These are phyloP conservation scores for Allodekkera sacchari DNA, from an alignment of 805 yeast species.

Conservation along the genomic window DNA sequence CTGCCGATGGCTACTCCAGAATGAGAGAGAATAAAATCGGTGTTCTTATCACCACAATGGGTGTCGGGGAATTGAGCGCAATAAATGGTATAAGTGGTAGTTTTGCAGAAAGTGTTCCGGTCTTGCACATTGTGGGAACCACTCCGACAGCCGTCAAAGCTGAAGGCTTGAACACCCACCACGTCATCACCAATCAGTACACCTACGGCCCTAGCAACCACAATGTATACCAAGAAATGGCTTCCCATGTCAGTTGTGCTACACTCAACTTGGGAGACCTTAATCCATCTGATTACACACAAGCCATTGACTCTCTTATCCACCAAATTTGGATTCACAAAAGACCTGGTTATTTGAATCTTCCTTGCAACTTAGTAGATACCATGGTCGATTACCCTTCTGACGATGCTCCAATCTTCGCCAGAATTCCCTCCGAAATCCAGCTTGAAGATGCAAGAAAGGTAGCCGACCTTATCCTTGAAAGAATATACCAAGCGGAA, in stretches of 20 bases:
- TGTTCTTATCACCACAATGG: constrained; percentile 64
- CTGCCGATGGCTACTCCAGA: constrained; percentile 85
- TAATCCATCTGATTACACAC: constrained; percentile 39
- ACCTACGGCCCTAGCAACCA: constrained; percentile 49
- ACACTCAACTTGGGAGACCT: constrained; percentile 40
- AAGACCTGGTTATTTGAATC: constrained; percentile 75
- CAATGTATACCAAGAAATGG: constrained; percentile 55
- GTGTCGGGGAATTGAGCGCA: constrained; percentile 86
- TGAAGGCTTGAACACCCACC: constrained; percentile 38
- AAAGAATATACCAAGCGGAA: constrained; percentile 40
- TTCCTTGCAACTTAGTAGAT: constrained; percentile 66
- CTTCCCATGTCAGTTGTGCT: constrained; percentile 46
- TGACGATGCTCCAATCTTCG: constrained; percentile 14
- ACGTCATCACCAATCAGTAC: constrained; percentile 46
- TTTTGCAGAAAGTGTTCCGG: constrained; percentile 71
- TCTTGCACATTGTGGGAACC: constrained; percentile 81
- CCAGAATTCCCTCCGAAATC: constrained; percentile 3
- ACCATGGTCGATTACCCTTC: constrained; percentile 26
- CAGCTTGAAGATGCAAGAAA: constrained; percentile 14
- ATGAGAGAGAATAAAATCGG: constrained; percentile 40
- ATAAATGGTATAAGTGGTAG: constrained; percentile 79
- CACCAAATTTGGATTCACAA: constrained; percentile 43
- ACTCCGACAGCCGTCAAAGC: constrained; percentile 32
- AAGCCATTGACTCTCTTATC: constrained; percentile 64
- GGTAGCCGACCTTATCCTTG: constrained; percentile 37